Base-by-base conservation (phyloP, 805 yeast genomes). In the Tanozyma kutaoensis region DNA sequence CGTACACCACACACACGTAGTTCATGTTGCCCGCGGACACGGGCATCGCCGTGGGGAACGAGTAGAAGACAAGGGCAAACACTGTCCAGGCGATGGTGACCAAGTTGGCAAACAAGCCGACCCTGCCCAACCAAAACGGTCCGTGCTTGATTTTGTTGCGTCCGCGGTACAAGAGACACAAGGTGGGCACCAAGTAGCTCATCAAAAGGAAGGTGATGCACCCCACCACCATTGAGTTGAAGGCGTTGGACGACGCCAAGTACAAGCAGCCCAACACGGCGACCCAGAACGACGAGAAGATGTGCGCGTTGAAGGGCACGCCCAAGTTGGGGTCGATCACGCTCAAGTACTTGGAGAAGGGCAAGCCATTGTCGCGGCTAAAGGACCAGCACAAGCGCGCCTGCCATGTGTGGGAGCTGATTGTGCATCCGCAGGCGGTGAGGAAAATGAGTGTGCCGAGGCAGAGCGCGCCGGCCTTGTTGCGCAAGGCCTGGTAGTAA, bases 351-450 rank as follows among this genome's bases (percentile, higher is more conserved):
- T 52, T 53, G 34, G 61, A 54, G 25, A 43, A 49, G n/a, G 63
- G 63, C 38, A 57, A 48, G 9, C 62, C 63, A 30, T 53, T 50
- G 47, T 57, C 62, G 47, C 63, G 50, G 26, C 58, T 46, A 39
- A 57, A 57, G 8, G 60, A 52, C 62, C 62, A 57, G 37, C 61
- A 54, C 32, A 57, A 43, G 42, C 63, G 47, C 15, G 62, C 53
- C 46, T 57, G 62, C 62, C 61, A 57, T 14, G 62, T 57, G 42
- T 55, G 61, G 24, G 55, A 52, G 20, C 55, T 43, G 28, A 55
- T 48, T 17, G 58, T 57, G 39, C 61, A 55, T 2, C 61, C 60
- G 23, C 39, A 37, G 15, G 55, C 59, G 26, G 60, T 54, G 23
- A 52, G 35, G 25, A 54, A 44, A 17, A 56, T 45, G 28, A 57